These are phyloP conservation scores for Termitomyces titanicus DNA, from an alignment of 768 basidiomycete species.

Conservation along the genomic window DNA sequence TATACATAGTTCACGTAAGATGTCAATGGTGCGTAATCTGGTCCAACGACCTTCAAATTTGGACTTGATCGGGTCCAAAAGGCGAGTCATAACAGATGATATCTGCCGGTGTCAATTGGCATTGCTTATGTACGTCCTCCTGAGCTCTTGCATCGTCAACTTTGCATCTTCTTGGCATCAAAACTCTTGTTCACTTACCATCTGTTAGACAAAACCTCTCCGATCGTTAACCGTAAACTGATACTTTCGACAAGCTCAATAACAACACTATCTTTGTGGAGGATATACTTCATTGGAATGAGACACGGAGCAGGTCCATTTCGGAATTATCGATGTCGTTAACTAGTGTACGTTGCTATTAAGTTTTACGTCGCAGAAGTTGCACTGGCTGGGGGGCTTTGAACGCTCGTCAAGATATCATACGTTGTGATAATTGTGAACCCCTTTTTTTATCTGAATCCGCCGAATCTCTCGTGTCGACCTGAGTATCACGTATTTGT, in stretches of 20 bases:
- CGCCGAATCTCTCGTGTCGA: background rate
- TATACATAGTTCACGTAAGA: no score
- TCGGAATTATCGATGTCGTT: no score
- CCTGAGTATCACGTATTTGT: background rate
- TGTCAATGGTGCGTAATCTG: no score
- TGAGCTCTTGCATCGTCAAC: background rate
- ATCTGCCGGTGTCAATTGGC: background rate
- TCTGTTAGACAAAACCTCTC: conserved; percentile 12
- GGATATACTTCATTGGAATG: conserved; percentile 15
- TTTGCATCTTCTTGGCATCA: conserved; percentile 1
- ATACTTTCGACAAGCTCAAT: conserved; percentile 13
- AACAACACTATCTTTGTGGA: conserved; percentile 8
- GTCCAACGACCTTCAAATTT: no score
- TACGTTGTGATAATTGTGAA: background rate
- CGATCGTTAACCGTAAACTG: conserved; percentile 10
- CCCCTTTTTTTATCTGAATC: background rate
- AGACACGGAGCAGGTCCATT: conserved; percentile 18
- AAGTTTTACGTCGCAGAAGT: no score
- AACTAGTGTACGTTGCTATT: no score
- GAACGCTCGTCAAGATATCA: conserved; percentile 14
- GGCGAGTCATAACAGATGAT: no score
- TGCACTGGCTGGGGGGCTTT: conserved; percentile 24
- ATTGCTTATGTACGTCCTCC: background rate
- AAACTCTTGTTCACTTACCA: conserved; percentile 11
- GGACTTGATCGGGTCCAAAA: no score